phyloP scores from a whole-genome alignment of 306 rosid species.

The Inga oerstediana region DNA sequence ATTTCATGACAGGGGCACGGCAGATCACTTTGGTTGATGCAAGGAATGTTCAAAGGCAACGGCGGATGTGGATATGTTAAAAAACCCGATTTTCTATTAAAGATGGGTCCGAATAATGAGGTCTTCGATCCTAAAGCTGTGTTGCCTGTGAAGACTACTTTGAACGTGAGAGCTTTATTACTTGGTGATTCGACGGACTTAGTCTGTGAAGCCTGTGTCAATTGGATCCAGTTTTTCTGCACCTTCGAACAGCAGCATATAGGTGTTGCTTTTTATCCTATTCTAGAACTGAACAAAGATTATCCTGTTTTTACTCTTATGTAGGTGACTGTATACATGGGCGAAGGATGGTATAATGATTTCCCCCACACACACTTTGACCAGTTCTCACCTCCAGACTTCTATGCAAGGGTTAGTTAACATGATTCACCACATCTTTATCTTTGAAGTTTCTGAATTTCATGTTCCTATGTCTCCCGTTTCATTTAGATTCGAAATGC shows the following conservation, averaged over 20 bases:
- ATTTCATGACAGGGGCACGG: constrained; percentile 76
- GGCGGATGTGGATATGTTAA: constrained; percentile 93
- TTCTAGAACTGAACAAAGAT: constrained; percentile 26
- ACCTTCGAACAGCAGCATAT: background rate
- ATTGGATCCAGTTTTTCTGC: background rate
- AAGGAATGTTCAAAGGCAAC: constrained; percentile 91
- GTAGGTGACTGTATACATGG: constrained; percentile 89
- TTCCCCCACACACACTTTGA: constrained; percentile 86
- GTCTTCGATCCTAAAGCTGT: constrained; percentile 71
- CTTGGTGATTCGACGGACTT: constrained; percentile 7
- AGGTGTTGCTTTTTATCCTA: background rate
- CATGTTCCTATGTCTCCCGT: constrained; percentile 2
- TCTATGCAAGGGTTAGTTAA: constrained; percentile 83
- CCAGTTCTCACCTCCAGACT: constrained; percentile 94
- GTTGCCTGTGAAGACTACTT: constrained; percentile 69
- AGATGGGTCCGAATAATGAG: constrained; percentile 56
- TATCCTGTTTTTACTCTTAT: constrained; percentile 27
- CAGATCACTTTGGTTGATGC: constrained; percentile 97
- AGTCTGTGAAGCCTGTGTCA: constrained; percentile 7
- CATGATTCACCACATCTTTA: constrained; percentile 10
- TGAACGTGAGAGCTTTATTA: constrained; percentile 60
- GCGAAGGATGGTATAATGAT: constrained; percentile 98
- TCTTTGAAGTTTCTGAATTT: background rate
- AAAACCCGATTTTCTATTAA: constrained; percentile 83
- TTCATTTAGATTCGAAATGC: constrained; percentile 5